A percentile compares a stretch with the other conserved stretches of the same genome.
Conservation (phyloP, 1,284 basidiomycete species). For the Mycosarcoma maydis region DNA sequence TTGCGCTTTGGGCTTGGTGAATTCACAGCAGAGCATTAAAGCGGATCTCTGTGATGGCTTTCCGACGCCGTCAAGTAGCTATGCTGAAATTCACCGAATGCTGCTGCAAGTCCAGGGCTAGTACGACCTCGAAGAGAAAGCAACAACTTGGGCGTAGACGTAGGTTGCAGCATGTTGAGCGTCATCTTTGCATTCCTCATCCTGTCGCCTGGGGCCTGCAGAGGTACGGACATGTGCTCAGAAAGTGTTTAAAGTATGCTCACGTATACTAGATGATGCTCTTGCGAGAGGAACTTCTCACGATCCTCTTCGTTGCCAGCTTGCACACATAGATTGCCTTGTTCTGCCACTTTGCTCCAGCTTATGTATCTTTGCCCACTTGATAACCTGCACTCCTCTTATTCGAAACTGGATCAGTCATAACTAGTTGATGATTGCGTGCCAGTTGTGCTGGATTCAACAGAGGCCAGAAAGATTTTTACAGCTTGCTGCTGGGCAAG, state of each 20-base stretch:
- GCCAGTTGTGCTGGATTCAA: background rate
- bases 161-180: slow-evolving; percentile 37
- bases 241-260: slow-evolving; percentile 46
- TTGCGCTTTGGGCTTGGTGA: no score
- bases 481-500: slow-evolving; percentile 29
- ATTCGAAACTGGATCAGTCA: background rate
- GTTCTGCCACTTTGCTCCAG: background rate
- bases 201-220: slow-evolving; percentile 41
- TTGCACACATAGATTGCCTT: background rate
- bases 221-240: slow-evolving; percentile 41
- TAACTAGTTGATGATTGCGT: no score
- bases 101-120: no score
- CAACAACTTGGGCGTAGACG: slow-evolving; percentile 33
- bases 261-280: slow-evolving; percentile 28
- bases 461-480: background rate
- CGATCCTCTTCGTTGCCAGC: no score
- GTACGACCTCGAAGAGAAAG: no score
- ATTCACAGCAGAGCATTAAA: no score
- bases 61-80: no score
- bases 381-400: background rate
- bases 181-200: slow-evolving; percentile 36
- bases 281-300: no score
- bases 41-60: no score
- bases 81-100: no score
- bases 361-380: no score